Percentiles rank a stretch among this genome's conserved stretches.
Evolutionary conservation across 2,329 filamentous ascomycete genomes (phyloP).

Genomic region (Paecilomyces sp.): DNA sequence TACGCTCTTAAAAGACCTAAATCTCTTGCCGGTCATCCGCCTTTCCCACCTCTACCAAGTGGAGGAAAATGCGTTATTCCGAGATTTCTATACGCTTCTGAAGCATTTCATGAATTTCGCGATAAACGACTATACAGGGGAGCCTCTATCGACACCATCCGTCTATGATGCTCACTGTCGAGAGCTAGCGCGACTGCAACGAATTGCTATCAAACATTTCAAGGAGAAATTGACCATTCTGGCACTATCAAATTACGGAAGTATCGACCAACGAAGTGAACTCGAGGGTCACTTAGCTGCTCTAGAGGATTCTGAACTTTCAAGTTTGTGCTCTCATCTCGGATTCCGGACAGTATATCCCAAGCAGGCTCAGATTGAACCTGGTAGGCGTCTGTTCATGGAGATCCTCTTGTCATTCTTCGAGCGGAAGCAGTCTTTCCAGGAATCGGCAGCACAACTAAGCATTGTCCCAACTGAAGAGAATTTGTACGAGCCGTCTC

Average conservation of each 20-base stretch:
- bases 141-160: constrained; percentile 63
- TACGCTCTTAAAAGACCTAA: constrained; percentile 75
- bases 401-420: constrained; percentile 70
- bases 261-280: constrained; percentile 73
- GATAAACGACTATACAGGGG: constrained; percentile 83
- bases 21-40: constrained; percentile 68
- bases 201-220: constrained; percentile 71
- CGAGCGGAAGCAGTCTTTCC: constrained; percentile 73
- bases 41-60: constrained; percentile 72
- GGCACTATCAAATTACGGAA: constrained; percentile 84
- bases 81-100: constrained; percentile 73
- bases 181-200: constrained; percentile 69
- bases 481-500: constrained; percentile 68
- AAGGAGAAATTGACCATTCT: constrained; percentile 86
- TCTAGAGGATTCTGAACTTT: constrained; percentile 68
- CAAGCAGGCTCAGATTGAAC: constrained; percentile 58
- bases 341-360: constrained; percentile 81
- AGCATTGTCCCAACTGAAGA: constrained; percentile 76
- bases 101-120: constrained; percentile 82
- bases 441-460: constrained; percentile 66
- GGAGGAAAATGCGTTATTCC: constrained; percentile 66
- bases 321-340: constrained; percentile 60
- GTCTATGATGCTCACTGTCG: constrained; percentile 75
- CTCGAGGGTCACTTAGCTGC: constrained; percentile 66
- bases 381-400: constrained; percentile 42